These are phyloP conservation scores for Prototheca wickerhamii DNA, from an alignment of 163 green algal species.

Conservation along the genomic window DNA sequence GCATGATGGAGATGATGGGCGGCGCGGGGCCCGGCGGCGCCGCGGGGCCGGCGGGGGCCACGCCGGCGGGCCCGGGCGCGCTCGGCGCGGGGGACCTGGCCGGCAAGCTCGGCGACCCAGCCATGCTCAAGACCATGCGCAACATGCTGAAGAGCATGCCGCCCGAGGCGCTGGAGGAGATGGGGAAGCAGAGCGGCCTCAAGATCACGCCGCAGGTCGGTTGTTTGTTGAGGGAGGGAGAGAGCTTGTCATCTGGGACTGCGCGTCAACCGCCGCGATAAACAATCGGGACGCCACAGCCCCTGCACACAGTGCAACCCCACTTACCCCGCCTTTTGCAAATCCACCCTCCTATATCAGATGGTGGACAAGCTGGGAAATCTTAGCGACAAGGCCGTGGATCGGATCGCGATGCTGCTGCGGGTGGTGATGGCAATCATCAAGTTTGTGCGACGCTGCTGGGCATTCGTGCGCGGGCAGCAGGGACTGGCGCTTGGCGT, in stretches of 20 bases:
- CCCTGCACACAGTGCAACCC: not conserved
- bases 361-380: slow-evolving; percentile 27
- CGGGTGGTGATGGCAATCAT: slow-evolving; percentile 6
- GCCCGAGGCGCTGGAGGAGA: slow-evolving; percentile 23
- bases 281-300: not conserved
- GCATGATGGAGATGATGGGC: slow-evolving; percentile 26
- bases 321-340: not conserved
- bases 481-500: slow-evolving; percentile 25
- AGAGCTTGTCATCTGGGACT: not conserved
- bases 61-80: not conserved
- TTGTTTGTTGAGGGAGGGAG: not conserved
- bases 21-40: slow-evolving; percentile 6
- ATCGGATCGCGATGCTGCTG: slow-evolving; percentile 23
- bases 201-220: slow-evolving; percentile 20
- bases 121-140: slow-evolving; percentile 35
- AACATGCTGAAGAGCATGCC: slow-evolving; percentile 45
- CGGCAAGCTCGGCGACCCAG: slow-evolving; percentile 18
- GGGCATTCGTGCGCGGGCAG: slow-evolving; percentile 20
- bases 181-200: slow-evolving; percentile 35
- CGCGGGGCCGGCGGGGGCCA: not conserved
- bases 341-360: not conserved
- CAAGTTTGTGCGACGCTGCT: slow-evolving; percentile 3
- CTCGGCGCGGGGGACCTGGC: slow-evolving; percentile 5
- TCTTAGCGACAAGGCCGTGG: slow-evolving; percentile 38
- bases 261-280: not conserved